Evolutionary conservation across 75 land plant species (phyloP).

Genomic region (Ceratopteris richardii): DNA sequence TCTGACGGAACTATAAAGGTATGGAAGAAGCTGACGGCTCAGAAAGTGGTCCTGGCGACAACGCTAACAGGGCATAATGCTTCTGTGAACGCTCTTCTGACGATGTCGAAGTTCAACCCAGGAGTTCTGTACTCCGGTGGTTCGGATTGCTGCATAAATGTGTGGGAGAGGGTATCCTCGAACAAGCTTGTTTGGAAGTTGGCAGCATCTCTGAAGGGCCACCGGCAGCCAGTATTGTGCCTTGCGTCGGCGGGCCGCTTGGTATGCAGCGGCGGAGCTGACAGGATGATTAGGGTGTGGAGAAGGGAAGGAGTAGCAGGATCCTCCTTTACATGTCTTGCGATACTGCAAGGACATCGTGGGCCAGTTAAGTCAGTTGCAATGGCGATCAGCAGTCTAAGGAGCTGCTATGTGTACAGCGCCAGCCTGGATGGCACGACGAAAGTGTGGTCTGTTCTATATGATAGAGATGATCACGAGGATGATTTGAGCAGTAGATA

Average conservation of each 20-base stretch:
- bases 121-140: constrained; percentile 29
- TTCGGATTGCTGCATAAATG: constrained; percentile 27
- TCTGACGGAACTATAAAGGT: constrained; percentile 57
- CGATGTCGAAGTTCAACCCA: constrained; percentile 17
- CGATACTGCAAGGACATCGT: constrained; percentile 27
- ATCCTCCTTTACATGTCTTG: constrained; percentile 20
- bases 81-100: constrained; percentile 41
- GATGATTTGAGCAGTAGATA: too few species aligned
- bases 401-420: constrained; percentile 23
- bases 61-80: constrained; percentile 21
- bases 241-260: constrained; percentile 40
- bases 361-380: constrained; percentile 41
- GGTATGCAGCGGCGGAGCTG: constrained; percentile 60
- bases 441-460: constrained; percentile 37
- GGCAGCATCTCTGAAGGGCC: constrained; percentile 30
- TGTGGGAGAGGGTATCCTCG: constrained; percentile 21
- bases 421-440: constrained; percentile 51
- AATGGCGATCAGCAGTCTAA: constrained; percentile 8
- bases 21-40: constrained; percentile 32
- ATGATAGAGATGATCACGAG: constrained; percentile 9
- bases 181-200: neutral
- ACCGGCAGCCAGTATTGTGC: constrained; percentile 69
- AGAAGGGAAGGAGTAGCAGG: constrained; percentile 9
- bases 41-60: constrained; percentile 24
- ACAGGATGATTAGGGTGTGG: constrained; percentile 56